Base-by-base conservation (phyloP, 2,329 filamentous ascomycete genomes). In the Aspergillus sp. region DNA sequence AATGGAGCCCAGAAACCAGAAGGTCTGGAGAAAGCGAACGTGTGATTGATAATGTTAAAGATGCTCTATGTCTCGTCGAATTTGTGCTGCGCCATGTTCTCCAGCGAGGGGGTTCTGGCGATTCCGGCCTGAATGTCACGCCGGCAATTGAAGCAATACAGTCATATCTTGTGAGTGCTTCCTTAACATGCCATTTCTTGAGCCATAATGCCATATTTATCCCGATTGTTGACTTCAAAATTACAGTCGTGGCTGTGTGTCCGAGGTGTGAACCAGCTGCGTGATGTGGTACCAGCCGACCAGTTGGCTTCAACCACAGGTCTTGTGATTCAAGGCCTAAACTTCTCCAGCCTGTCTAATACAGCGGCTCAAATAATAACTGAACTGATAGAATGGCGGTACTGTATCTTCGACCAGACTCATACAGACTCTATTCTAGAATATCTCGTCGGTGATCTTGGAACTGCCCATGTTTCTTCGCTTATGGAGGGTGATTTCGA, bases 201-300 rank as follows among this genome's bases (percentile, higher is more conserved):
- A 19, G 19, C 19, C 19, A 19, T 19, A 19, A 19, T 19, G 19
- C 19, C 6, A 43, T 10, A 28, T 32, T 4, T 7, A 29, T 9
- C 46, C 48, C 53, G n/a, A 9, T 12, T 32, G 57, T 36, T 35
- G 36, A 44, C 29, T 10, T 26, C 28, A 32, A 2, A 34, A 4
- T 29, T 46, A n/a, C n/a, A 68, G 65, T 59, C 64, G 27, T 69
- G 66, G 66, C 52, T 65, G 30, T 57, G 52, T 41, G 61, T 67
- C 5, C 59, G 61, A 49, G 58, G 58, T 29, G 51, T 52, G 39
- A 52, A 56, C 34, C 55, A 57, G 30, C 36, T 57, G 19, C 54
- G 51, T 12, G 52, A 60, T 27, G 47, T 53, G 9, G 47, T 57
- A 42, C 48, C 56, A 12, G 41, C 51, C 19, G 38, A 51, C 27